These are phyloP conservation scores for Pseudocercospora crystallina DNA, from an alignment of 2,329 filamentous ascomycete genomes.

Conservation along the genomic window DNA sequence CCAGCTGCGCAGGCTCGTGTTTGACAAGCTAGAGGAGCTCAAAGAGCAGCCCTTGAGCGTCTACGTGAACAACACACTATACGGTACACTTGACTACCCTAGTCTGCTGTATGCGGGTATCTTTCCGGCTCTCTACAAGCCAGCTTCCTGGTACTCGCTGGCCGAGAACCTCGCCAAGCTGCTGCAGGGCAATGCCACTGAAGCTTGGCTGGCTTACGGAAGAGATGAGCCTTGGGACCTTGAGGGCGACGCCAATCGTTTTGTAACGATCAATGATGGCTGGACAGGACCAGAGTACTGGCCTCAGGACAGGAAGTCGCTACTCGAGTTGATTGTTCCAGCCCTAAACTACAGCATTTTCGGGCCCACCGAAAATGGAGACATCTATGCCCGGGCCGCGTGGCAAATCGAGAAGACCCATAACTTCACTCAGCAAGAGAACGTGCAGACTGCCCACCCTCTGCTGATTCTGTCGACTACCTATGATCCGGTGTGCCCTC, in stretches of 20 bases:
- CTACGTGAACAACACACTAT: slow-evolving; percentile 22
- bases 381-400: slow-evolving; percentile 19
- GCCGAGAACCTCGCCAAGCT: slow-evolving; percentile 23
- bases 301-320: slow-evolving; percentile 18
- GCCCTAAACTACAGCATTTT: slow-evolving; percentile 21
- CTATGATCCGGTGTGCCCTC: slow-evolving; percentile 25
- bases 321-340: slow-evolving; percentile 20
- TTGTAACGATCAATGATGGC: slow-evolving; percentile 22
- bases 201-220: slow-evolving; percentile 20
- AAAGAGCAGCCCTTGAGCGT: slow-evolving; percentile 25
- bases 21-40: slow-evolving; percentile 16
- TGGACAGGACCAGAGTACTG: slow-evolving; percentile 18
- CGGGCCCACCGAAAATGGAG: slow-evolving; percentile 17
- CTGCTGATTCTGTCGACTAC: slow-evolving; percentile 22
- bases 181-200: slow-evolving; percentile 22
- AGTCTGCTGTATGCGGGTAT: slow-evolving; percentile 21
- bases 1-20: slow-evolving; percentile 20
- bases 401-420: slow-evolving; percentile 21
- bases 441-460: slow-evolving; percentile 20
- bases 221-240: slow-evolving; percentile 15
- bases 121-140: slow-evolving; percentile 22
- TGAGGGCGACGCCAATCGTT: slow-evolving; percentile 22
- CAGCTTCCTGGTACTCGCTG: slow-evolving; percentile 21
- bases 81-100: slow-evolving; percentile 18
- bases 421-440: slow-evolving; percentile 18